Percentiles rank a stretch among this genome's conserved stretches.
phyloP scores from a whole-genome alignment of 2,329 filamentous ascomycete genomes.

The Rutstroemia sydowiana region DNA sequence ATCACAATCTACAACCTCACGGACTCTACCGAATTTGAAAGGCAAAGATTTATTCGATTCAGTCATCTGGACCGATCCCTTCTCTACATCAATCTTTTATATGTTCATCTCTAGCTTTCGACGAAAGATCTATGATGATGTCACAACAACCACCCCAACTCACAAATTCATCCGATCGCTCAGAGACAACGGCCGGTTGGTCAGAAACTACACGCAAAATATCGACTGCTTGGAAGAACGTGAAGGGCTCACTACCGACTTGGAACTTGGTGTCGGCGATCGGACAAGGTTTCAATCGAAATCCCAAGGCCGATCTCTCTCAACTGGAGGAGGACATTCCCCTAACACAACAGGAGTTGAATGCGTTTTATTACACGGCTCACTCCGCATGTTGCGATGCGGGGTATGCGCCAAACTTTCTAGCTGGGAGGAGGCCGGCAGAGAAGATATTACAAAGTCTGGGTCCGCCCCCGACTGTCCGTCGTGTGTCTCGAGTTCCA shows the following conservation, averaged over 20 bases:
- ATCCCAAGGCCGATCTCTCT: slow-evolving; percentile 35
- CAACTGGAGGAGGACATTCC: slow-evolving; percentile 17
- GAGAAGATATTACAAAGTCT: slow-evolving; percentile 39
- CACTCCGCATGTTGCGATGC: slow-evolving; percentile 57
- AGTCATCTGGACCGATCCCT: slow-evolving; percentile 60
- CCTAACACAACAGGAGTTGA: slow-evolving; percentile 27
- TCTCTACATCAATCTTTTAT: slow-evolving; percentile 64
- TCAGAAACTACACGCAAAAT: slow-evolving; percentile 68
- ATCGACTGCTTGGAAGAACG: slow-evolving; percentile 68
- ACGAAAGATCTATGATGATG: slow-evolving; percentile 52
- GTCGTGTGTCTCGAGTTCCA: slow-evolving; percentile 54
- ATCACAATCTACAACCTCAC: slow-evolving; percentile 17
- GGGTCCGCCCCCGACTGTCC: slow-evolving; percentile 63
- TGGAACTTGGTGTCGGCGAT: slow-evolving; percentile 54
- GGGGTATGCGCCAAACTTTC: slow-evolving; percentile 51
- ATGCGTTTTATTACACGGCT: slow-evolving; percentile 64
- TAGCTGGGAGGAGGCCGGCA: slow-evolving; percentile 51
- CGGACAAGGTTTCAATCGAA: slow-evolving; percentile 48
- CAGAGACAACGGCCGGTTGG: slow-evolving; percentile 58
- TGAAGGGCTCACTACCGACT: slow-evolving; percentile 57
- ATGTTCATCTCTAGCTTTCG: slow-evolving; percentile 62
- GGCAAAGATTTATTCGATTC: slow-evolving; percentile 66
- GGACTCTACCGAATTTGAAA: slow-evolving; percentile 53
- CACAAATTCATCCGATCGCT: slow-evolving; percentile 64
- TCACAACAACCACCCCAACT: slow-evolving; percentile 52